Evolutionary conservation across 352 stramenopile species (phyloP).

Genomic region (Phytophthora hybrid): DNA sequence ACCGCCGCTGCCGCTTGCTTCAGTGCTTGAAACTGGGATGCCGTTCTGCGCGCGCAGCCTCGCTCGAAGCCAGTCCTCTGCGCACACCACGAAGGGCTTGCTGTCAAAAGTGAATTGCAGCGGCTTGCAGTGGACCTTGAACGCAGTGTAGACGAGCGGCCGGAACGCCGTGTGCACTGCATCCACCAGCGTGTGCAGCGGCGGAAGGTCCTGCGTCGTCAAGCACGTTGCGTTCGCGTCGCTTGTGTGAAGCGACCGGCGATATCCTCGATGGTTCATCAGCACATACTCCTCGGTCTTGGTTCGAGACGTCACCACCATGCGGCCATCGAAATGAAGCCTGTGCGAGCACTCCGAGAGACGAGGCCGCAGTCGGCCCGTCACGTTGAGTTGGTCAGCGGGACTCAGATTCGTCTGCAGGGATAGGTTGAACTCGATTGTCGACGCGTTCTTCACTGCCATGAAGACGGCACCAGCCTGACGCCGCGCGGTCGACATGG

Average conservation of each 20-base stretch:
- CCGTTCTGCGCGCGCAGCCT: slow-evolving; percentile 3
- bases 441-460: slow-evolving; percentile 31
- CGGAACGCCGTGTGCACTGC: slow-evolving; percentile 42
- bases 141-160: slow-evolving; percentile 33
- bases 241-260: slow-evolving; percentile 11
- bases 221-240: slow-evolving; percentile 41
- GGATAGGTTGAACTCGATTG: slow-evolving; percentile 48
- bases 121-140: slow-evolving; percentile 42
- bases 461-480: slow-evolving; percentile 37
- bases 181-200: slow-evolving; percentile 48
- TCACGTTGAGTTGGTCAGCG: slow-evolving; percentile 23
- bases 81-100: slow-evolving; percentile 43
- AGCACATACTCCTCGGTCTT: slow-evolving; percentile 45
- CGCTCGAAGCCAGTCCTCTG: slow-evolving; percentile 43
- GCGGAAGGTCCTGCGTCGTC: slow-evolving; percentile 43
- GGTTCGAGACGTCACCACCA: slow-evolving; percentile 31
- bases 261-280: slow-evolving; percentile 51
- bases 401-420: slow-evolving; percentile 15
- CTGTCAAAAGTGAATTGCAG: slow-evolving; percentile 50
- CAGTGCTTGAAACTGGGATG: not conserved
- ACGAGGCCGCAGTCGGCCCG: slow-evolving; percentile 38
- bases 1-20: not conserved
- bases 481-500: slow-evolving; percentile 25
- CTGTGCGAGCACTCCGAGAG: slow-evolving; percentile 46
- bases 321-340: slow-evolving; percentile 52